A percentile compares a stretch with the other conserved stretches of the same genome.
phyloP scores from a whole-genome alignment of 495 filamentous ascomycete species.

The Penicillium desertorum region DNA sequence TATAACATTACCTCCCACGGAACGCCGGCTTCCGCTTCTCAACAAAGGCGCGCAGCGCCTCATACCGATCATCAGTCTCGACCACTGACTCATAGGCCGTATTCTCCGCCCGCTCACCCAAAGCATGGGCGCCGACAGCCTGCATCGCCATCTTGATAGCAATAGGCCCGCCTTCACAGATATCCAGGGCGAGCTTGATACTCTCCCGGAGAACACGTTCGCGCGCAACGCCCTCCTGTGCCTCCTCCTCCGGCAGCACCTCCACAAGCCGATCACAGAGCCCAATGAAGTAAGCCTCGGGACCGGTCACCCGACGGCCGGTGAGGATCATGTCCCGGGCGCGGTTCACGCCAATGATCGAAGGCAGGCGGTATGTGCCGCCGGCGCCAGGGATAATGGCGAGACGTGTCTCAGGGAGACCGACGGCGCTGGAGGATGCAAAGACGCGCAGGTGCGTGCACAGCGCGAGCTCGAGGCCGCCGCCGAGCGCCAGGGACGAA shows the following conservation, averaged over 20 bases:
- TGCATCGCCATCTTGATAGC: slow-evolving; percentile 69
- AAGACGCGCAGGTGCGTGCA: slow-evolving; percentile 84
- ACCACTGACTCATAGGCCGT: slow-evolving; percentile 76
- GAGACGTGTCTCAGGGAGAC: slow-evolving; percentile 84
- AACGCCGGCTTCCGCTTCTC: slow-evolving; percentile 91
- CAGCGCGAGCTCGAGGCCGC: slow-evolving; percentile 87
- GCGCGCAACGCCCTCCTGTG: slow-evolving; percentile 53
- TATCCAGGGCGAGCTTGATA: slow-evolving; percentile 73
- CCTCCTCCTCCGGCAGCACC: slow-evolving; percentile 58
- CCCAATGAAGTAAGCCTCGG: slow-evolving; percentile 82
- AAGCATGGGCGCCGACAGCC: slow-evolving; percentile 63
- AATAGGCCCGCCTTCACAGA: slow-evolving; percentile 84
- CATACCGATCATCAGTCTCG: slow-evolving; percentile 77
- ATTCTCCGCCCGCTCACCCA: slow-evolving; percentile 68
- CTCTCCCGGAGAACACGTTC: slow-evolving; percentile 68
- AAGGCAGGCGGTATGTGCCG: slow-evolving; percentile 81
- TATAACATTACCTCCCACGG: slow-evolving; percentile 52
- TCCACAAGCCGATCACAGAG: slow-evolving; percentile 81
- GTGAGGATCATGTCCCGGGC: slow-evolving; percentile 86
- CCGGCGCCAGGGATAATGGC: slow-evolving; percentile 95
- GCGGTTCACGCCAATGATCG: slow-evolving; percentile 67
- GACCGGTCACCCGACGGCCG: slow-evolving; percentile 71
- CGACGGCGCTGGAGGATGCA: slow-evolving; percentile 67
- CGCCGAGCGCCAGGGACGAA: slow-evolving; percentile 78
- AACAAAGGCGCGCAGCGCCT: slow-evolving; percentile 81